Base-by-base conservation (phyloP, 1,284 basidiomycete species). In the Malassezia nana region DNA sequence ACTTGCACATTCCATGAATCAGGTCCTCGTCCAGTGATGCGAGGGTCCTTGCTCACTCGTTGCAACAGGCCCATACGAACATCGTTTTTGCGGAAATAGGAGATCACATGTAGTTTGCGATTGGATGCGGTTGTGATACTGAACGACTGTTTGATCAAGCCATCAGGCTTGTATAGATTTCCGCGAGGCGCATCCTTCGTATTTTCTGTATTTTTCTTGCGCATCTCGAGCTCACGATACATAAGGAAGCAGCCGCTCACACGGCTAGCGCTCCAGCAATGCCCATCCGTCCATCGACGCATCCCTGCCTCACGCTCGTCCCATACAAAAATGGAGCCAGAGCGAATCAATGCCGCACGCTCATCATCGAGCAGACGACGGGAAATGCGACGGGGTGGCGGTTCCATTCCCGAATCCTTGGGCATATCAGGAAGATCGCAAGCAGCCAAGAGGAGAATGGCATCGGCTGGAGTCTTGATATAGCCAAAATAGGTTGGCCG, bases 221-320 rank as follows among this genome's bases (percentile, higher is more conserved):
- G 60, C 9, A 66, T 62, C 40, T 74, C 72, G 20, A 74, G 64
- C 53, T 74, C 73, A 3, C 72, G 64, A 55, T 78, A 78, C 18
- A 77, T 76, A 12, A 78, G 63, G 63, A 78, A 78, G 47, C 77
- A 77, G 13, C 76, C 77, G 35, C 76, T 76, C 6, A 78, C 78
- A 26, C 78, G 66, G 18, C 76, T 77, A 12, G 78, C 77, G 35
- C 77, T 77, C 78, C 78, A 78, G 43, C 76, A 70, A 33, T 75
- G 67, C 6, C 78, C 77, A 60, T 78, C 78, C 6, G 78, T 78
- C 78, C 78, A 78, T 9, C 78, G 58, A n/a, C 76, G 66, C 77
- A 78, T 78, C 52, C 69, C 66, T 13, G 71, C 69, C 52, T 72
- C 67, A 46, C 69, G 65, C 46, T 73, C 71, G 43, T 72, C 69